These are phyloP conservation scores for Vicia faba DNA, from an alignment of 306 rosid species.

Conservation along the genomic window DNA sequence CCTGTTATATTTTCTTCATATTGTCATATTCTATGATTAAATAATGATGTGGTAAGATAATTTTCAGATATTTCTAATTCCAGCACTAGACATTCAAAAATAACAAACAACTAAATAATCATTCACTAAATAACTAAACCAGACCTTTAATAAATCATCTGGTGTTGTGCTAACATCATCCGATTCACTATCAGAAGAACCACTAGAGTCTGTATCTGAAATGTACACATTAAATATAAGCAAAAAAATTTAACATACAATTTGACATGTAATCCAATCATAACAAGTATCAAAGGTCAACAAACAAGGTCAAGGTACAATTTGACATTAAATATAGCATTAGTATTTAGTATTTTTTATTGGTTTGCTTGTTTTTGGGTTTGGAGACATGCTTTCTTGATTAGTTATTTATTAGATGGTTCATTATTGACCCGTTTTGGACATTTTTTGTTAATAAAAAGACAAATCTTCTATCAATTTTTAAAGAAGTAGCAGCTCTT, in stretches of 20 bases:
- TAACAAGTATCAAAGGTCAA: constrained; percentile 2
- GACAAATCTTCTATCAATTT: not conserved
- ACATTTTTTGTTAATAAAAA: not conserved
- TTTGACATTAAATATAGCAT: not conserved
- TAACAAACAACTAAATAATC: not conserved
- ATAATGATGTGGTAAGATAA: not conserved
- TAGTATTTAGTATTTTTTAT: not conserved
- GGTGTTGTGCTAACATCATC: constrained; percentile 51
- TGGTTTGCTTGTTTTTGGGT: not conserved
- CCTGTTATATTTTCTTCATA: constrained; percentile 11
- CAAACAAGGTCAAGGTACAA: not conserved
- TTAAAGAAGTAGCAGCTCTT: not conserved
- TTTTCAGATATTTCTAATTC: not conserved
- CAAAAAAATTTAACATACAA: constrained; percentile 10
- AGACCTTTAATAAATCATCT: constrained; percentile 52
- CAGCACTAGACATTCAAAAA: constrained; percentile 2
- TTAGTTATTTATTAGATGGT: not conserved
- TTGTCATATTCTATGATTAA: not conserved
- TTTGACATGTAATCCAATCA: not conserved
- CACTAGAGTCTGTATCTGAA: constrained; percentile 59
- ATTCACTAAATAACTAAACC: constrained; percentile 27
- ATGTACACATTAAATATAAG: constrained; percentile 27
- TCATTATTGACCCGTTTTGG: not conserved
- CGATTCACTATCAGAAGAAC: constrained; percentile 61
- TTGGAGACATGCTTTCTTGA: not conserved